Percentiles rank a stretch among this genome's conserved stretches.
phyloP scores from a whole-genome alignment of 1,139 yeast species.

The Lodderomyces beijingensis region DNA sequence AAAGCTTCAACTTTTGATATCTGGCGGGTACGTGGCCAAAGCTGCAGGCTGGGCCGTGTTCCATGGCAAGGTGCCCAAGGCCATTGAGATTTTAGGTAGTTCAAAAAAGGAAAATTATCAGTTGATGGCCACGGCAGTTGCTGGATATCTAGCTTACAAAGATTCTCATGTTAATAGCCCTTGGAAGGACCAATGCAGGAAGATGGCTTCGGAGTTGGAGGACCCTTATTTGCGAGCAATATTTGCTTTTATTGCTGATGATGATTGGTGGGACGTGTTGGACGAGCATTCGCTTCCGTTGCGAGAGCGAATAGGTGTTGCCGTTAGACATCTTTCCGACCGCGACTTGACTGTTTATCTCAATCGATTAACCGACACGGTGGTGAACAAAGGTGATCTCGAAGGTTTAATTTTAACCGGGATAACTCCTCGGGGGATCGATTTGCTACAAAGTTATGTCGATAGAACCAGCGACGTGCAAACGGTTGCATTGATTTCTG shows the following conservation, averaged over 20 bases:
- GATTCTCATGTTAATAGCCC: constrained; percentile 62
- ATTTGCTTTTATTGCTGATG: constrained; percentile 90
- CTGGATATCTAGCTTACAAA: constrained; percentile 82
- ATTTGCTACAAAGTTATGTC: constrained; percentile 79
- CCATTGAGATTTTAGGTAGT: constrained; percentile 64
- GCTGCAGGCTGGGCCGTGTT: constrained; percentile 99
- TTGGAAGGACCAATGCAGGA: constrained; percentile 92
- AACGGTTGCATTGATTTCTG: constrained; percentile 78
- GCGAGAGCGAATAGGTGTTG: constrained; percentile 85
- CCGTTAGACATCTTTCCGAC: constrained; percentile 78
- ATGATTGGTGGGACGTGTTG: constrained; percentile 94
- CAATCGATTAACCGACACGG: constrained; percentile 65
- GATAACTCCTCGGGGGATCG: constrained; percentile 76
- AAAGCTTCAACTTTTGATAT: constrained; percentile 54
- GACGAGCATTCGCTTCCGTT: constrained; percentile 87
- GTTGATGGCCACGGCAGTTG: constrained; percentile 89
- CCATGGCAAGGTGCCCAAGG: constrained; percentile 80
- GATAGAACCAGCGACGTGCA: constrained; percentile 90
- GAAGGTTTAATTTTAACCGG: constrained; percentile 93
- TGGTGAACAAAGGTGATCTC: constrained; percentile 72
- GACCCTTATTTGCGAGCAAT: constrained; percentile 89
- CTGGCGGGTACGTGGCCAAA: constrained; percentile 65
- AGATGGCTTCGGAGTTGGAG: constrained; percentile 79
- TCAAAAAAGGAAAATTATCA: constrained; percentile 61
- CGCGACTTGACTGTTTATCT: constrained; percentile 67